Conservation (phyloP, 2,329 filamentous ascomycete species). For the Neofusicoccum cordaticola region DNA sequence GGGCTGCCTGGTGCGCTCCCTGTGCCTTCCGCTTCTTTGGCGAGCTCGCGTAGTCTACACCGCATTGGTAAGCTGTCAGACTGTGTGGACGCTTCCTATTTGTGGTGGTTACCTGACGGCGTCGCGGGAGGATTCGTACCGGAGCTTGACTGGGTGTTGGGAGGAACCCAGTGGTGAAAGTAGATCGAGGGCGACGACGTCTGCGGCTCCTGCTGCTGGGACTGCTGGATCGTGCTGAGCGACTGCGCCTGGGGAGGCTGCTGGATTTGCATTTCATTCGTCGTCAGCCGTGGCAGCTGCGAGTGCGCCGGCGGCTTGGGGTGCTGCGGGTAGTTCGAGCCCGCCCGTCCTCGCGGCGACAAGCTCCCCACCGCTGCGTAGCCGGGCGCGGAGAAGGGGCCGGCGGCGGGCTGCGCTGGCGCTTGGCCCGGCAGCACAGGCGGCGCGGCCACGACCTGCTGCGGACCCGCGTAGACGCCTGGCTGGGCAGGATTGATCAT, state of each 20-base stretch:
- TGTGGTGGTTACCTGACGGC: conserved; percentile 61
- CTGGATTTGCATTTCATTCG: conserved; percentile 51
- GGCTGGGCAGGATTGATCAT: conserved; percentile 40
- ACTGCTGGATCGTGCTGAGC: conserved; percentile 43
- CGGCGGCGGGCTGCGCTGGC: conserved; percentile 35
- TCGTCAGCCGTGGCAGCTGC: conserved; percentile 50
- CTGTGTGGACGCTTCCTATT: conserved; percentile 31
- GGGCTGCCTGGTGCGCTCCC: conserved; percentile 50
- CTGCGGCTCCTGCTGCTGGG: conserved; percentile 59
- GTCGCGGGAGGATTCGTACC: conserved; percentile 66
- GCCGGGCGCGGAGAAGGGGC: conserved; percentile 37
- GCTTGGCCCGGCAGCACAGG: conserved; percentile 39
- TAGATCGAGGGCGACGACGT: conserved; percentile 71
- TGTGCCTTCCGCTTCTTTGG: conserved; percentile 81
- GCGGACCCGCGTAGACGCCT: conserved; percentile 30
- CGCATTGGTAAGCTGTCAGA: conserved; percentile 45
- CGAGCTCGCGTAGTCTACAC: conserved; percentile 66
- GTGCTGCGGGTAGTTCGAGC: conserved; percentile 31
- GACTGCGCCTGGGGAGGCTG: conserved; percentile 42
- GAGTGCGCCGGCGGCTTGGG: conserved; percentile 47
- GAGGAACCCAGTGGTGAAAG: conserved; percentile 92
- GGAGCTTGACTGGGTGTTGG: conserved; percentile 60
- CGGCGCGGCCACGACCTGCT: conserved; percentile 31
- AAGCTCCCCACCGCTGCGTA: conserved; percentile 29
- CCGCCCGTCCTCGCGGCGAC: conserved; percentile 35